Base-by-base conservation (phyloP, 1,284 basidiomycete species). In the Stygiomarasmius scandens region DNA sequence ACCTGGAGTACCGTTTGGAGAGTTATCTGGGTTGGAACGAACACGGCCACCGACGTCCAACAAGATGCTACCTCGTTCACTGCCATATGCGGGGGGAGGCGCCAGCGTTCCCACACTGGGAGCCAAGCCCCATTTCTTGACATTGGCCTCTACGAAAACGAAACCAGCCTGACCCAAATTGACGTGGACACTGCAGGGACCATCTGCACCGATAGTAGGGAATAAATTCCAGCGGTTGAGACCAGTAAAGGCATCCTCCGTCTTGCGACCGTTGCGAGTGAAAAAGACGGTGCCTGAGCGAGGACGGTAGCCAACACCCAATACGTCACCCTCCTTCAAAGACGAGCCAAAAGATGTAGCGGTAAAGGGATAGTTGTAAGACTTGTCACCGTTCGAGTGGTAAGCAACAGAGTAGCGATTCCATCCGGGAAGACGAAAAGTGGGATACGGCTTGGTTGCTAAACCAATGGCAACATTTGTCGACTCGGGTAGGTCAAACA, bases 91-190 rank as follows among this genome's bases (percentile, higher is more conserved):
- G 1, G 95, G 95, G 20, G 95, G 95, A 24, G 95, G 95, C 0
- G 96, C 95, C 9, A 98, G 82, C 0, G 96, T 98, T 43, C 95
- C 95, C 16, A 94, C 89, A 73, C 94, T 96, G 5, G 95, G 95
- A 23, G 96, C 95, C 36, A 98, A 76, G 22, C 95, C 95, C 96
- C 95, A 98, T 72, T 97, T 97, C 82, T 98, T 98, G 59, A 98
- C 96, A 70, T 98, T 97, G 32, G 95, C 95, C 74, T 98, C 95
- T 67, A 98, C 97, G 67, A 96, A 98, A 38, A 98, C 95, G 68
- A 98, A 98, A 1, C 95, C 95, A 14, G 93, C 90, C 72, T 98
- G 95, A 12, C 95, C 96, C 16, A 98, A 83, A 71, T 98, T 98
- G 68, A 97, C 91, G 67, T 98, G 96, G 2, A 98, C 86, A 58